phyloP scores from a whole-genome alignment of 208 protist genomes.

The Trypanosoma melophagium region DNA sequence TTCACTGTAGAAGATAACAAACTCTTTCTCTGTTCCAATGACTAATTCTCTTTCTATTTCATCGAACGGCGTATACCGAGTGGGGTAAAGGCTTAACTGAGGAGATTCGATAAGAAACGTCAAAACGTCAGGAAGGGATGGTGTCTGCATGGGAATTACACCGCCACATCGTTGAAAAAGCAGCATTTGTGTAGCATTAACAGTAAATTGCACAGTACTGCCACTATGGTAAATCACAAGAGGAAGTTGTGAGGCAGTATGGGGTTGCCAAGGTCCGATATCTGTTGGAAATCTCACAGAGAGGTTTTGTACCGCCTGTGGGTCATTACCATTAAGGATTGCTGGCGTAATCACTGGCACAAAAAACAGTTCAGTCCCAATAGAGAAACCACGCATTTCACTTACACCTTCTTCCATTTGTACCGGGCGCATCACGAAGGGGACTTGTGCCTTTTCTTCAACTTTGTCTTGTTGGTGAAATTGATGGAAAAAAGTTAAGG shows the following conservation, averaged over 20 bases:
- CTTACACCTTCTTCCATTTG: not conserved
- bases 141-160: not conserved
- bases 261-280: not conserved
- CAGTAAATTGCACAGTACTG: not conserved
- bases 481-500: not conserved
- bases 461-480: not conserved
- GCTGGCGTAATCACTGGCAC: not conserved
- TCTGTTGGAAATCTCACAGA: constrained; percentile 4
- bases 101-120: not conserved
- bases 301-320: not conserved
- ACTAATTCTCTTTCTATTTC: not conserved
- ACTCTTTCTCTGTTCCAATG: not conserved
- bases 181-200: constrained; percentile 3
- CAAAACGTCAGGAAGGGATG: not conserved
- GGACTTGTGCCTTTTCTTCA: not conserved
- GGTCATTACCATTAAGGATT: not conserved
- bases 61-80: not conserved
- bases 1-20: constrained; percentile 1
- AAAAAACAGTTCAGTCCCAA: constrained; percentile 6
- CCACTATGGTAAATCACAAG: not conserved
- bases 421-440: not conserved
- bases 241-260: not conserved
- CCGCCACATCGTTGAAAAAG: constrained; percentile 5
- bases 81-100: constrained; percentile 1
- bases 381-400: not conserved